Evolutionary conservation across 108 stramenopile genomes (phyloP).

Genomic region (Licmophora abbreviata): DNA sequence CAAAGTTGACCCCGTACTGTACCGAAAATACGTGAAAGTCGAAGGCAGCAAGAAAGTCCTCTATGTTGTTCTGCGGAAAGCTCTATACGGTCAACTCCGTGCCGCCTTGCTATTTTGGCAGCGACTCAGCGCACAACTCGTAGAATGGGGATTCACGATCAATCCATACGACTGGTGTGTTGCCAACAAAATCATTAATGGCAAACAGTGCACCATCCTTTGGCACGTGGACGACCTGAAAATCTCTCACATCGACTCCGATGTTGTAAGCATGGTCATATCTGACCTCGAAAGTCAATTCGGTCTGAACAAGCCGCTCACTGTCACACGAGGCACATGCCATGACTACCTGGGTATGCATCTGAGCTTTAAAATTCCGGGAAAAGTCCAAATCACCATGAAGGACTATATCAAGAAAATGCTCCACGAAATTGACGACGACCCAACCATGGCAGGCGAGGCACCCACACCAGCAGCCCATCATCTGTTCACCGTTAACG

Average conservation of each 20-base stretch:
- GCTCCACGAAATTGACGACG: slow-evolving; percentile 13
- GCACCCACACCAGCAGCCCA: slow-evolving; percentile 23
- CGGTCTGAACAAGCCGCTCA: slow-evolving; percentile 12
- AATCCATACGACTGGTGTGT: slow-evolving; percentile 43
- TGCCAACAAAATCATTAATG: slow-evolving; percentile 18
- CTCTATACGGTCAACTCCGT: slow-evolving; percentile 15
- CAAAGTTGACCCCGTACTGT: slow-evolving; percentile 8
- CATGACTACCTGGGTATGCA: slow-evolving; percentile 38
- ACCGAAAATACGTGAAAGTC: slow-evolving; percentile 4
- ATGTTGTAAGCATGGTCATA: slow-evolving; percentile 8
- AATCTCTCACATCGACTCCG: slow-evolving; percentile 17
- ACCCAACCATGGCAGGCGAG: slow-evolving; percentile 11
- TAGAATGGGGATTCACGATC: slow-evolving; percentile 19
- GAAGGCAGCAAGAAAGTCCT: slow-evolving; percentile 17
- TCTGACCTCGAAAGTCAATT: slow-evolving; percentile 5
- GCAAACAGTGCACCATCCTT: slow-evolving; percentile 14
- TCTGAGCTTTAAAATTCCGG: slow-evolving; percentile 7
- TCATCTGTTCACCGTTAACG: slow-evolving; percentile 26
- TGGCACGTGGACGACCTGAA: slow-evolving; percentile 32
- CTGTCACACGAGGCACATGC: slow-evolving; percentile 1
- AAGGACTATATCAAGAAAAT: slow-evolving; percentile 9
- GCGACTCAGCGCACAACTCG: neutral
- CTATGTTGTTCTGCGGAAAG: slow-evolving; percentile 14
- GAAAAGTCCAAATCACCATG: slow-evolving; percentile 14
- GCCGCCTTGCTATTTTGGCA: slow-evolving; percentile 14